Conservation (phyloP, 495 filamentous ascomycete species). For the Zalerion maritima region DNA sequence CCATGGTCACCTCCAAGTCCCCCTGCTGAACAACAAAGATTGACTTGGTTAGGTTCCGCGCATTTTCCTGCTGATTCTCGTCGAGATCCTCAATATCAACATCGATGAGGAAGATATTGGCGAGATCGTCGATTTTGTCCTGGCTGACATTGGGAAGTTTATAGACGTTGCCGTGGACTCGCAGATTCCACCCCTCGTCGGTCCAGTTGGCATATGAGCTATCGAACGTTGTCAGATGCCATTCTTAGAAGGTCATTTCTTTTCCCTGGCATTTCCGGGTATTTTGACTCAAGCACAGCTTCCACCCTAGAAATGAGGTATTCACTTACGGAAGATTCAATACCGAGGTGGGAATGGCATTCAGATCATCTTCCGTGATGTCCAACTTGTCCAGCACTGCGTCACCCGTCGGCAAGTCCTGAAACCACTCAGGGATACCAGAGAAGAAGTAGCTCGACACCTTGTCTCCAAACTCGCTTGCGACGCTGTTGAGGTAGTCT, state of each 20-base stretch:
- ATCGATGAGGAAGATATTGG: conserved; percentile 54
- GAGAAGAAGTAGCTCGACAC: conserved; percentile 47
- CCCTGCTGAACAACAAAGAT: conserved; percentile 61
- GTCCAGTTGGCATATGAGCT: conserved; percentile 74
- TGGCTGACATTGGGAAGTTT: conserved; percentile 55
- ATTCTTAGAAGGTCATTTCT: too few species aligned
- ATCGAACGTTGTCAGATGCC: too few species aligned
- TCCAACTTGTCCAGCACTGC: conserved; percentile 44
- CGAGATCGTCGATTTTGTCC: conserved; percentile 46
- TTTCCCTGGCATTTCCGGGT: too few species aligned
- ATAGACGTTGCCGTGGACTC: conserved; percentile 66
- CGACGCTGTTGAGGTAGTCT: conserved; percentile 32
- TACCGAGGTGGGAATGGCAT: conserved; percentile 50
- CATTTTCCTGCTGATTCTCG: conserved; percentile 42
- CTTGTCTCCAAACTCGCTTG: conserved; percentile 26
- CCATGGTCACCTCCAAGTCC: conserved; percentile 44
- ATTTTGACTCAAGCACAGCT: too few species aligned
- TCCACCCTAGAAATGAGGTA: background rate
- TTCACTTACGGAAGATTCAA: conserved; percentile 49
- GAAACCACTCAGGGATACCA: conserved; percentile 52
- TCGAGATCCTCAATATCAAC: conserved; percentile 44
- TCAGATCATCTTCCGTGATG: conserved; percentile 39
- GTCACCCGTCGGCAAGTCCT: conserved; percentile 47
- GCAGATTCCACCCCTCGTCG: conserved; percentile 57
- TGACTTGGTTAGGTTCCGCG: conserved; percentile 54